phyloP scores from a whole-genome alignment of 129 eudicot genomes.

The Pulicaria dysenterica region DNA sequence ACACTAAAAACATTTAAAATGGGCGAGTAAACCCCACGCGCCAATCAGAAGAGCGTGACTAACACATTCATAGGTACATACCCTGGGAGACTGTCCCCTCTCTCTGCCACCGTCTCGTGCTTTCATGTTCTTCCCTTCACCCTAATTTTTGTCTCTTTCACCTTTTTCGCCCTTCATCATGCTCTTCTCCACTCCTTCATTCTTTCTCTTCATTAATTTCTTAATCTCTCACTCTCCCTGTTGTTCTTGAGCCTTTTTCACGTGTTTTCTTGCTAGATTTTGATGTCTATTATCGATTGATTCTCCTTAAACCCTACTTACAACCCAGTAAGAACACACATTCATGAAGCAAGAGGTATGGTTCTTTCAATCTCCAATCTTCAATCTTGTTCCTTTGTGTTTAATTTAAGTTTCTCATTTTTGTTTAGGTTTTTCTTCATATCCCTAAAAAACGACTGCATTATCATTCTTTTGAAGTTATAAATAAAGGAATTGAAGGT shows the following conservation, averaged over 20 bases:
- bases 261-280: background rate
- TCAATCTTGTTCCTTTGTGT: background rate
- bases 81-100: constrained; percentile 16
- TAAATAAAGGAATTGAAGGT: background rate
- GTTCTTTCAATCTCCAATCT: constrained; percentile 6
- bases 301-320: constrained; percentile 10
- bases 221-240: background rate
- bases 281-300: background rate
- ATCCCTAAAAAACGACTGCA: background rate
- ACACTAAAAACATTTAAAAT: constrained; percentile 25
- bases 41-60: constrained; percentile 14
- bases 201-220: background rate
- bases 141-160: constrained; percentile 39
- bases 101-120: constrained; percentile 41
- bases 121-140: constrained; percentile 43
- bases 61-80: constrained; percentile 22
- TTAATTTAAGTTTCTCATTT: background rate
- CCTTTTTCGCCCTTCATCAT: constrained; percentile 15
- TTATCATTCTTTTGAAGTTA: background rate
- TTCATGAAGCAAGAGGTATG: constrained; percentile 27
- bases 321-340: background rate
- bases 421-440: background rate
- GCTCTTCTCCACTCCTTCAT: constrained; percentile 11
- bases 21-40: constrained; percentile 20
- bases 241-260: background rate